phyloP scores from a whole-genome alignment of 192 early-diverging fungal species.

The Paraglomus occultum region DNA sequence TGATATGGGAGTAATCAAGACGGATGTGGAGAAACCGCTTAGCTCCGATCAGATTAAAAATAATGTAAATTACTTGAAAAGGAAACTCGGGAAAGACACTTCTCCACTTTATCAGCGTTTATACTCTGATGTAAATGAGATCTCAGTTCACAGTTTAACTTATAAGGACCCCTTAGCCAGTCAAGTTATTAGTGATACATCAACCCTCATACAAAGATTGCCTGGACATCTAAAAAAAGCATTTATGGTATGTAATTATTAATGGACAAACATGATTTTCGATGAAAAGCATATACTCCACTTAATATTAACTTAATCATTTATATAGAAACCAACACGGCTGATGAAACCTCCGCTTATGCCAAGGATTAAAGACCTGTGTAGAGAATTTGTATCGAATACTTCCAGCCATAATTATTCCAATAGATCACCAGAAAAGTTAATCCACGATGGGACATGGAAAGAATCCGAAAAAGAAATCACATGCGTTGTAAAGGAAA shows the following conservation, averaged over 20 bases:
- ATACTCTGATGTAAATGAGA: neutral
- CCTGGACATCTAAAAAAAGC: neutral
- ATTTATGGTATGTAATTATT: constrained; percentile 11
- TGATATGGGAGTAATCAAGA: neutral
- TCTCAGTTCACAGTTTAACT: neutral
- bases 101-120: constrained; percentile 1
- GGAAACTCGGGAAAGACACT: neutral
- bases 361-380: neutral
- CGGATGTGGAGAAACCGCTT: constrained; percentile 6
- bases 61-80: constrained; percentile 10
- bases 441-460: constrained; percentile 10
- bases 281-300: neutral
- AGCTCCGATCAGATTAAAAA: neutral
- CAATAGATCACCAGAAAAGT: neutral
- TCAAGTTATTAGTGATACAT: neutral
- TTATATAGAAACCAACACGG: neutral
- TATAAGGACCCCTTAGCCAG: constrained; percentile 2
- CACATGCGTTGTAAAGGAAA: neutral
- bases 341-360: neutral
- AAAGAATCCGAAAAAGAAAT: constrained; percentile 10
- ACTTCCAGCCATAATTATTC: neutral
- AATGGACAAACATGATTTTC: neutral
- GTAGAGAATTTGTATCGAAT: constrained; percentile 1
- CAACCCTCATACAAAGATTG: neutral
- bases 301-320: neutral